A percentile compares a stretch with the other conserved stretches of the same genome.
Evolutionary conservation across 176 grass and related monocot genomes (phyloP).

Genomic region (Eremochloa ophiuroides): DNA sequence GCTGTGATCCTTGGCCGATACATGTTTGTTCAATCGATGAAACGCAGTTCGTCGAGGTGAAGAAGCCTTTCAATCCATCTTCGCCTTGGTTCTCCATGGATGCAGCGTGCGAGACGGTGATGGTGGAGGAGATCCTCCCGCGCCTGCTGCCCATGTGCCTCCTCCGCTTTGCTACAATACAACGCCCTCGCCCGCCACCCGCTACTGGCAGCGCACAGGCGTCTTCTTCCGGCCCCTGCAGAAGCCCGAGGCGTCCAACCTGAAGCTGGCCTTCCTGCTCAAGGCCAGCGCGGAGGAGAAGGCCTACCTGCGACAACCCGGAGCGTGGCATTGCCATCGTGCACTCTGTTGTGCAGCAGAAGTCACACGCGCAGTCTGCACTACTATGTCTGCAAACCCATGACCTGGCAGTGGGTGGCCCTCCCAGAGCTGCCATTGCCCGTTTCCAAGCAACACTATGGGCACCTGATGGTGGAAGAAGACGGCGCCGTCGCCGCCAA

Average conservation of each 20-base stretch:
- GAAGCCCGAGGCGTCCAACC: neutral
- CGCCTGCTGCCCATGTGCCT: neutral
- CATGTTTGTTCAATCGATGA: too few species aligned
- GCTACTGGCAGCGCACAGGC: neutral
- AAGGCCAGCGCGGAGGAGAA: neutral
- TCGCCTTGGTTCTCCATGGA: neutral
- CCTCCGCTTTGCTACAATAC: neutral
- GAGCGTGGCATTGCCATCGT: neutral
- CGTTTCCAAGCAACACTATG: neutral
- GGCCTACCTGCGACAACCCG: neutral
- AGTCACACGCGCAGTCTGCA: too few species aligned
- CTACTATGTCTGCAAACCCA: neutral
- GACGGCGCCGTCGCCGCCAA: too few species aligned
- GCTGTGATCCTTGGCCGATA: too few species aligned
- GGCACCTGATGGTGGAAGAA: too few species aligned
- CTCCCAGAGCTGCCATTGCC: neutral
- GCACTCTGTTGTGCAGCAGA: neutral
- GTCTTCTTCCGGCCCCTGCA: neutral
- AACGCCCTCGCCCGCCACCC: neutral
- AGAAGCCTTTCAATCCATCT: too few species aligned
- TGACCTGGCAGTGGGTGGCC: neutral
- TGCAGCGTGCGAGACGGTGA: neutral
- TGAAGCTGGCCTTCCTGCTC: neutral
- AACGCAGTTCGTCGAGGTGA: too few species aligned
- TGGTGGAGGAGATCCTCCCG: neutral